Base-by-base conservation (phyloP, 2,329 filamentous ascomycete species). In the Fusarium verrucosum region DNA sequence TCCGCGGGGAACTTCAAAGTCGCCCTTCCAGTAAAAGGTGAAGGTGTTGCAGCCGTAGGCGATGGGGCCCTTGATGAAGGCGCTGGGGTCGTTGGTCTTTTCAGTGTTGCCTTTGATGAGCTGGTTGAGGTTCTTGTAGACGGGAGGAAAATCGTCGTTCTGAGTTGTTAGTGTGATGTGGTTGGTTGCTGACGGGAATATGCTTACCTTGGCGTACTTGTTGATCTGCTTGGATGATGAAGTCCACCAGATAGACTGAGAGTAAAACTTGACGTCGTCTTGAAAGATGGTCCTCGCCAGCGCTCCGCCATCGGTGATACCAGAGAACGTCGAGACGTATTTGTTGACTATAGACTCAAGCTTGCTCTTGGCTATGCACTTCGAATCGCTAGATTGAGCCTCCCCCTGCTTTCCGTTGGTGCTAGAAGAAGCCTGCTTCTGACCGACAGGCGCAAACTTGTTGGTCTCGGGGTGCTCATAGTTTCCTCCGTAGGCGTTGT, bases 21-120 rank as follows among this genome's bases (percentile, higher is more conserved):
- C 56, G 4, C 59, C 52, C 55, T 69, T 69, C 66, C 66, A 69
- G 52, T 69, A 69, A 43, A 69, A 54, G 5, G 45, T 65, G 35
- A 69, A 69, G 13, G 47, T 58, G 52, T 69, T 69, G 50, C 66
- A 69, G n/a, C 66, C 66, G 14, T 62, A 69, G n/a, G 49, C 49
- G 9, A 69, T 50, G 7, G 62, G 59, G 0, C 66, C 66, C 17
- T 62, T 67, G 38, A 55, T 45, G 55, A 65, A 62, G n/a, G 54
- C 44, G 22, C 50, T 54, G 8, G 58, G 58, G 44, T 68, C 46
- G 2, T 58, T 58, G 5, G 50, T 46, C 44, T 35, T 40, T n/a
- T 53, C 36, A 10, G 22, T 62, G 25, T 67, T 57, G 5, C 36
- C 59, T 2, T 38, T 43, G 41, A 69, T 67, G 49, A 69, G 63